Conservation (phyloP, 805 yeast species). For the Wickerhamiella australiensis region DNA sequence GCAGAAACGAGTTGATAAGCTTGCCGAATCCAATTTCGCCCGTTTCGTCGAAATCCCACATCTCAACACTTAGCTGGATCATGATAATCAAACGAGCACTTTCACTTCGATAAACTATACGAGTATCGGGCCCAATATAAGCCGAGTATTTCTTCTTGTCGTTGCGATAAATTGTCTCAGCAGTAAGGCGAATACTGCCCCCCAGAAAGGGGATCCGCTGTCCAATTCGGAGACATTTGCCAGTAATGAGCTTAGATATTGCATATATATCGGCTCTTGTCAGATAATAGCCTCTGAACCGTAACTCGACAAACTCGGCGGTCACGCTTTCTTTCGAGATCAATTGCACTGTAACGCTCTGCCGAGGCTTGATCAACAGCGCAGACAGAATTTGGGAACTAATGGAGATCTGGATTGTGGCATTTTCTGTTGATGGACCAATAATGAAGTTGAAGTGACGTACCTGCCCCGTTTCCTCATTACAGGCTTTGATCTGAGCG, state of each 20-base stretch:
- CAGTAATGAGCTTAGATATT: slow-evolving; percentile 48
- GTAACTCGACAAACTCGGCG: slow-evolving; percentile 72
- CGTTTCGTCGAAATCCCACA: slow-evolving; percentile 97
- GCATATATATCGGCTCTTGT: slow-evolving; percentile 93
- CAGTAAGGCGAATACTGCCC: slow-evolving; percentile 47
- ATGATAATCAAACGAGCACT: slow-evolving; percentile 73
- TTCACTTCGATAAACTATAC: slow-evolving; percentile 78
- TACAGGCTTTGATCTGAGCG: slow-evolving; percentile 39
- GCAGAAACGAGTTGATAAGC: slow-evolving; percentile 82
- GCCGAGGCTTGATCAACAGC: slow-evolving; percentile 55
- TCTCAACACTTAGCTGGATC: slow-evolving; percentile 82
- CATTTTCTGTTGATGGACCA: slow-evolving; percentile 13
- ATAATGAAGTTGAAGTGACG: slow-evolving; percentile 23
- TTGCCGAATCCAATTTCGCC: slow-evolving; percentile 92
- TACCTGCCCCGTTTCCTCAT: slow-evolving; percentile 27
- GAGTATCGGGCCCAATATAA: slow-evolving; percentile 58
- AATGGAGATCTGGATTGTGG: slow-evolving; percentile 20
- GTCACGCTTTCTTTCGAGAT: slow-evolving; percentile 37
- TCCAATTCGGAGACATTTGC: slow-evolving; percentile 52
- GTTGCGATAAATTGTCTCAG: slow-evolving; percentile 49
- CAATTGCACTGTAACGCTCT: slow-evolving; percentile 47
- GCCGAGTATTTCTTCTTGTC: slow-evolving; percentile 67
- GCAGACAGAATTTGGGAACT: slow-evolving; percentile 17
- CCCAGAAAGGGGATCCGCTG: slow-evolving; percentile 52
- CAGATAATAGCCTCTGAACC: slow-evolving; percentile 64